Evolutionary conservation across 306 rosid species (phyloP), one percentile per base, ranked within the genome.

Genomic region (Hippophae tibetana): DNA sequence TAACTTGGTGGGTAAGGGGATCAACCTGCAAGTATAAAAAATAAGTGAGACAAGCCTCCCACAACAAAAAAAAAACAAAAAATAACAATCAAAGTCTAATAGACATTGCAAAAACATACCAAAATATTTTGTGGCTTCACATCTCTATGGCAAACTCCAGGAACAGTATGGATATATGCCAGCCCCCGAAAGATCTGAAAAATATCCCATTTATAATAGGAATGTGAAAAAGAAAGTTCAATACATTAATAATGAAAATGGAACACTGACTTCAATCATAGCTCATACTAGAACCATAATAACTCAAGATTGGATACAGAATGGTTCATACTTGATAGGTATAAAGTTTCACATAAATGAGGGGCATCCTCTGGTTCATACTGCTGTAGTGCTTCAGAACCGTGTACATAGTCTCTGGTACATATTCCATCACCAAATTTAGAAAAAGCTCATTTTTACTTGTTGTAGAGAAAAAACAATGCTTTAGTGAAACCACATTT

Each of bases 81-180:
- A 60, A 58, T 4, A 2, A 31, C 5, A 31, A 31, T 31, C 38
- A 31, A 31, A 31, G 38, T 2, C 5, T 31, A 31, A 31, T 31
- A 31, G 4, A 31, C 49, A 26, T 42, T 13, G n/a, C 42, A 62
- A 69, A 18, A 63, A 45, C 84, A 2, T 78, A 87, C 98, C 95
- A 90, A 76, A 53, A 90, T 89, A 75, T 87, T 90, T 71, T 87
- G 98, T 41, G 96, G 98, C 70, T 90, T 90, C 69, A 90, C 84
- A 74, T 90, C 98, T 71, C 98, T 78, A 58, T 87, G 96, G 77
- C 87, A 85, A 63, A 90, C 96, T 48, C 95, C 84, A 23, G 87
- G 95, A 57, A 90, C 98, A 50, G 89, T 49, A 73, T 87, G 98
- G 72, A 90, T 90, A 74, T 90, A 90, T 18, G 98, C 92, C 62